Evolutionary conservation across 1,139 yeast species (phyloP), one percentile per base, ranked within the genome.

Genomic region (Ogataea hybrid): DNA sequence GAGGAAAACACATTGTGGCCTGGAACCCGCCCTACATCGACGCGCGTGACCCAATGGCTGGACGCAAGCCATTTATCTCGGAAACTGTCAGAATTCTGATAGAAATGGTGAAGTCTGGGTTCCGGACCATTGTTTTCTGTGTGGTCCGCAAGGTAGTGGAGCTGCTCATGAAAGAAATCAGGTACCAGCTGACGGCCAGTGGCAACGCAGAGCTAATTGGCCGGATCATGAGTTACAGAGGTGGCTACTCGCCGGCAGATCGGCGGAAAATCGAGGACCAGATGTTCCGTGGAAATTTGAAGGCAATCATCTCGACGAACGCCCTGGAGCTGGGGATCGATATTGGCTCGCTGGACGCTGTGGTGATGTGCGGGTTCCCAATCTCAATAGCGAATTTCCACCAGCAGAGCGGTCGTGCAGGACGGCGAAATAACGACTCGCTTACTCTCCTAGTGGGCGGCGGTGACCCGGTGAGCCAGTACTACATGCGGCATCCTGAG

Each of bases 391-490:
- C 94, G 48, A 88, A 88, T 49, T 75, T 92, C 57, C 88, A 92
- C 53, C 99, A 92, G 62, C 98, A 92, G 57, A 84, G 94, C 68
- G 99, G 98, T 27, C 73, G 98, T 54, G 97, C 96, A 0, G 98
- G 98, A 11, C 70, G 97, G 59, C 78, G 96, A 44, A 75, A 77
- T 37, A 73, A 73, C 39, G 83, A 81, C 44, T 84, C 97, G 12
- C 63, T 92, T 56, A 92, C 96, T 0, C 65, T 92, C 5, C 79
- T 85, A 43, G 86, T 94, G 11, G 94, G 92, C 0, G 86, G 95
- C 20, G 80, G 82, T 11, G 83, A 84, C 7, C 96, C 97, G 0
- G 77, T 88, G 1, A 96, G 92, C 62, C 95, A 88, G 56, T 82
- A 84, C 56, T 92, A 84, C 58, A 77, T 88, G 64, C 70, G 72